A percentile compares a stretch with the other conserved stretches of the same genome.
Conservation (phyloP, 2,329 filamentous ascomycete species). For the Fusarium continuum region DNA sequence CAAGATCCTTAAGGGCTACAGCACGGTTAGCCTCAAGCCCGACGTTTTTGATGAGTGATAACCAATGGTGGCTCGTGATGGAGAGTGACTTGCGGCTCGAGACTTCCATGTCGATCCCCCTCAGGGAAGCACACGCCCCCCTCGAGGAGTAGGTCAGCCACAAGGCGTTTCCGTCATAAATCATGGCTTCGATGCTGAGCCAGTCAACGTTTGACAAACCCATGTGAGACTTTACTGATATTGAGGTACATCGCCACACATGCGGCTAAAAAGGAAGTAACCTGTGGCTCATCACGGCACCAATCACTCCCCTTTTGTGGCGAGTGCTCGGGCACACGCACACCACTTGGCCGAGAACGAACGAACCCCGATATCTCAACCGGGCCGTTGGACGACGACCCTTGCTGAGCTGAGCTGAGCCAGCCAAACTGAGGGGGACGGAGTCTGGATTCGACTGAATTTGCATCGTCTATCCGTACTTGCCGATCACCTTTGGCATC, state of each 20-base stretch:
- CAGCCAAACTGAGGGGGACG: slow-evolving; percentile 23
- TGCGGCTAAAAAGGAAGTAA: slow-evolving; percentile 1
- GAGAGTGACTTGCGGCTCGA: slow-evolving; percentile 43
- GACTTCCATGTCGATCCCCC: slow-evolving; percentile 38
- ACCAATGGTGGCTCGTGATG: slow-evolving; percentile 30
- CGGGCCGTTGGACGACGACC: slow-evolving; percentile 35
- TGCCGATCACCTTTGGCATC: slow-evolving; percentile 23
- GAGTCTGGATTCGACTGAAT: not conserved
- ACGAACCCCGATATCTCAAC: slow-evolving; percentile 23
- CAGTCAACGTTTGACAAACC: slow-evolving; percentile 25
- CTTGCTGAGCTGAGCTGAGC: slow-evolving; percentile 39
- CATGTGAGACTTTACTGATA: not conserved
- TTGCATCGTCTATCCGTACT: slow-evolving; percentile 14
- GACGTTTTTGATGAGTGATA: slow-evolving; percentile 5
- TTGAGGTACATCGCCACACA: slow-evolving; percentile 23
- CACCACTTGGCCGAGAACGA: slow-evolving; percentile 26
- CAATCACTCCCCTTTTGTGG: slow-evolving; percentile 13
- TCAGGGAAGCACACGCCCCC: slow-evolving; percentile 33
- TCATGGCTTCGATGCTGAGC: slow-evolving; percentile 6
- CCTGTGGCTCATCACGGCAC: slow-evolving; percentile 40
- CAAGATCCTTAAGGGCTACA: slow-evolving; percentile 7
- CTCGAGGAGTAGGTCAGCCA: not conserved
- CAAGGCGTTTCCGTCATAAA: slow-evolving; percentile 2
- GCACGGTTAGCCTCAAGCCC: slow-evolving; percentile 1
- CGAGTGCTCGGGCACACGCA: slow-evolving; percentile 12